phyloP scores from a whole-genome alignment of 345 rosid species.

The Arabidopsis thaliana region TAIR10.1 NC_003076.8:5727001-5727500 shows the following conservation, averaged over 20 bases:
- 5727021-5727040: too few relatives aligned
- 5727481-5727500: constrained; percentile 10
- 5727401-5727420: constrained; percentile 17
- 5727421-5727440: neutral
- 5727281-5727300: constrained; percentile 24
- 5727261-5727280: constrained; percentile 36
- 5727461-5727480: neutral
- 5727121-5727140: constrained; percentile 17
- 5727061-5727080: constrained; percentile 1
- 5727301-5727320: constrained; percentile 30
- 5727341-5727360: neutral
- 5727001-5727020: too few relatives aligned
- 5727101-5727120: constrained; percentile 12
- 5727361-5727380: neutral
- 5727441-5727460: neutral
- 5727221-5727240: neutral
- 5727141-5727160: constrained; percentile 21
- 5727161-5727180: constrained; percentile 5
- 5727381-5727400: neutral
- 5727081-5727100: neutral
- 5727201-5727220: neutral
- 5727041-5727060: neutral
- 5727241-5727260: neutral
- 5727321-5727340: neutral
- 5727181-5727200: neutral